Evolutionary conservation across 345 rosid species (phyloP), one percentile per base, ranked within the genome.

Genomic region (Laguncularia racemosa): DNA sequence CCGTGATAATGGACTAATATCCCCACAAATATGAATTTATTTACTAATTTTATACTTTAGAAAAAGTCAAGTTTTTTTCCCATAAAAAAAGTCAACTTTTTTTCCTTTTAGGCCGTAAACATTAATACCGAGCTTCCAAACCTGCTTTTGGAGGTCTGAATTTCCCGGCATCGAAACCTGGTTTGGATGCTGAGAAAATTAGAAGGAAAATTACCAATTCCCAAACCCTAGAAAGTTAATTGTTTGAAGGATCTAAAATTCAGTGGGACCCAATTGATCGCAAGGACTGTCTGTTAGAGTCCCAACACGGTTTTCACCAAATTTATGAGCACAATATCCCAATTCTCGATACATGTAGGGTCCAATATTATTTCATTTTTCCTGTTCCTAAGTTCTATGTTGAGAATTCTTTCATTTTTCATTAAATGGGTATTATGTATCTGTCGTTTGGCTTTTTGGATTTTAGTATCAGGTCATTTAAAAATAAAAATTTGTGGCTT

Each of bases 271-370:
- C 75, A 75, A 63, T 58, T 69, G 56, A 64, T 20, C 20, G 70
- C 46, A 68, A 48, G 69, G 8, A 55, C 38, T 73, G 87, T 65
- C 68, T 67, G 59, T 43, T 16, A 48, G 56, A 65, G 68, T 56
- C 67, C 75, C 60, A 66, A 57, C 79, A 67, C 50, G 44, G 67
- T 50, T 67, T 33, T 70, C 67, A 61, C 63, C 46, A 61, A 59
- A 62, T 88, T 91, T 80, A 88, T 79, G 91, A 85, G 83, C 95
- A 80, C 96, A 81, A 82, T 91, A 78, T 82, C 80, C 69, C 79
- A 74, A 52, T 70, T 58, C 71, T 70, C 74, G 66, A 69, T 70
- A 68, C 79, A 63, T 79, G 91, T 81, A 70, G 62, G 73, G 53
- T 69, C 55, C 50, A 53, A 53, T 10, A n/a, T 48, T n/a, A 5